These are phyloP conservation scores for Tetrapyrgos nigripes DNA, from an alignment of 1,284 basidiomycete genomes.

Conservation along the genomic window DNA sequence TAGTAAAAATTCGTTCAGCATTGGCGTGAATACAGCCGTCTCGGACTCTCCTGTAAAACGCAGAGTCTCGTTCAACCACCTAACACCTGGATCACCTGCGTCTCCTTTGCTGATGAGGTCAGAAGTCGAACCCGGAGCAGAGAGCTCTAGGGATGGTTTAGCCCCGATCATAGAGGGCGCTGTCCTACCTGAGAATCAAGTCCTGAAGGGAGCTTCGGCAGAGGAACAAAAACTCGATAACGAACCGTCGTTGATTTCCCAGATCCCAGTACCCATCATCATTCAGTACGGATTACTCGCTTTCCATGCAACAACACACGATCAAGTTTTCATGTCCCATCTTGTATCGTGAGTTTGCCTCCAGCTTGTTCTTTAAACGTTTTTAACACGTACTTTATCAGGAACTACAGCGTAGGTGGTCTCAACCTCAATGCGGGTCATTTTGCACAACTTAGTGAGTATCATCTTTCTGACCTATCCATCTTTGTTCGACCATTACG, in stretches of 20 bases:
- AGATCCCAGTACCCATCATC: slow-evolving; percentile 75
- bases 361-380: slow-evolving; percentile 1
- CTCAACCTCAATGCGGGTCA: slow-evolving; percentile 79
- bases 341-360: slow-evolving; percentile 71
- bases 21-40: background rate
- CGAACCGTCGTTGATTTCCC: slow-evolving; percentile 65
- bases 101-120: background rate
- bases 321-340: slow-evolving; percentile 85
- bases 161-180: background rate
- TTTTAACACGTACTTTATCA: slow-evolving; percentile 33
- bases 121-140: background rate
- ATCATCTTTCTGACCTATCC: slow-evolving; percentile 9
- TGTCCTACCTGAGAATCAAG: no score
- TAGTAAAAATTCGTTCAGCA: background rate
- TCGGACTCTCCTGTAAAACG: slow-evolving; percentile 9
- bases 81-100: background rate
- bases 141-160: background rate
- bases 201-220: no score
- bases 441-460: slow-evolving; percentile 82
- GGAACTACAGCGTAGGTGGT: slow-evolving; percentile 74
- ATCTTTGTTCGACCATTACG: slow-evolving; percentile 23
- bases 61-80: slow-evolving; percentile 3
- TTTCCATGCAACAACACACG: slow-evolving; percentile 83
- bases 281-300: slow-evolving; percentile 82
- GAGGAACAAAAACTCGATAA: slow-evolving; percentile 44